phyloP scores from a whole-genome alignment of 768 basidiomycete genomes.

The Dendrothele bispora region DNA sequence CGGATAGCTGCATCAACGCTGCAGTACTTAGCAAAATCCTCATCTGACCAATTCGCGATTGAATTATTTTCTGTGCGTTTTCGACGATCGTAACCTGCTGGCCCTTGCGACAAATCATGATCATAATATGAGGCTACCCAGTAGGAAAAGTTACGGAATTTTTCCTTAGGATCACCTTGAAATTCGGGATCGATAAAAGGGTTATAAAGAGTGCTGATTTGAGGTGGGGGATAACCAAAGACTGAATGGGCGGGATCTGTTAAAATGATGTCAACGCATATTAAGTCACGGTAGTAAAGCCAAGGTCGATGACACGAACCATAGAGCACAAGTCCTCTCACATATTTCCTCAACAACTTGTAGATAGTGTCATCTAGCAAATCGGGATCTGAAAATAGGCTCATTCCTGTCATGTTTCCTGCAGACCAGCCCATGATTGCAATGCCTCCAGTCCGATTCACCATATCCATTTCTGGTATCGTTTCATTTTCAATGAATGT shows the following conservation, averaged over 20 bases:
- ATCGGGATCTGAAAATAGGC: constrained; percentile 6
- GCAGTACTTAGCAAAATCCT: constrained; percentile 1
- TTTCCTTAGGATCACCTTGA: constrained; percentile 7
- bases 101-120: neutral
- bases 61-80: constrained; percentile 3
- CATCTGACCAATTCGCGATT: constrained; percentile 9
- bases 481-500: constrained; percentile 14
- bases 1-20: no score
- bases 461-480: constrained; percentile 14
- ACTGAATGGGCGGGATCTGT: constrained; percentile 9
- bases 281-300: neutral
- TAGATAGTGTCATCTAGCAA: constrained; percentile 2
- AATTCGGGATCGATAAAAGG: constrained; percentile 9
- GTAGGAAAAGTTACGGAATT: constrained; percentile 4
- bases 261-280: neutral
- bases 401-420: constrained; percentile 10
- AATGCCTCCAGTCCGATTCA: constrained; percentile 15
- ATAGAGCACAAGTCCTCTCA: constrained; percentile 14
- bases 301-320: constrained; percentile 5
- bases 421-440: constrained; percentile 20
- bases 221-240: constrained; percentile 14
- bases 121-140: constrained; percentile 16
- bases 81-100: constrained; percentile 2
- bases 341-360: constrained; percentile 7
- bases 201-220: constrained; percentile 3